phyloP scores from a whole-genome alignment of 1,284 basidiomycete genomes.

The Bondarzewia mesenterica region DNA sequence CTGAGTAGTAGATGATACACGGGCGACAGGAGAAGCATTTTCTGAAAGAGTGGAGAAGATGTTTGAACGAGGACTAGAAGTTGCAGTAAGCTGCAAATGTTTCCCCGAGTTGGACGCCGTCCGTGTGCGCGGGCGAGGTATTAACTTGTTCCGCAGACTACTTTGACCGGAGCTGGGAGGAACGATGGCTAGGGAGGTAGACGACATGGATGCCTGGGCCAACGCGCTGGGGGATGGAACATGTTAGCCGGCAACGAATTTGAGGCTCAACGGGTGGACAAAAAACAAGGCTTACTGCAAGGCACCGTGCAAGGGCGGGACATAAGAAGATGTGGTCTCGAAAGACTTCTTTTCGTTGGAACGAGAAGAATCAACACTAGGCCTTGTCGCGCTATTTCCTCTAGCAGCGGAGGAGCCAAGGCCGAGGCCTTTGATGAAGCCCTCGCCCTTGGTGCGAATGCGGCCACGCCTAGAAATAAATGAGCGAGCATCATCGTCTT shows the following conservation, averaged over 20 bases:
- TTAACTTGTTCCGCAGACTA: slow-evolving; percentile 25
- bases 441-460: slow-evolving; percentile 25
- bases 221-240: slow-evolving; percentile 27
- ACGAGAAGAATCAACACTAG: slow-evolving; percentile 54
- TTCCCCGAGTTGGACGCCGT: slow-evolving; percentile 21
- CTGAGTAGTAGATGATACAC: slow-evolving; percentile 13
- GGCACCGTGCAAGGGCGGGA: slow-evolving; percentile 38
- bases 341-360: slow-evolving; percentile 47
- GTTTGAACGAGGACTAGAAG: slow-evolving; percentile 10
- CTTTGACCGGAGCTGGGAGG: slow-evolving; percentile 18
- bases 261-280: not conserved
- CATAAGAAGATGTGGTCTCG: slow-evolving; percentile 43
- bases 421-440: slow-evolving; percentile 35
- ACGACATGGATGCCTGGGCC: slow-evolving; percentile 52
- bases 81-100: slow-evolving; percentile 11
- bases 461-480: slow-evolving; percentile 19
- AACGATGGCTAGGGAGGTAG: slow-evolving; percentile 37
- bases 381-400: slow-evolving; percentile 36
- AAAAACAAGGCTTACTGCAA: slow-evolving; percentile 43
- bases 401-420: slow-evolving; percentile 22
- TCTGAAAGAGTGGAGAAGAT: slow-evolving; percentile 15
- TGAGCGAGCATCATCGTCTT: slow-evolving; percentile 24
- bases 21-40: slow-evolving; percentile 17
- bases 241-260: not conserved
- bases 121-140: slow-evolving; percentile 24